These are phyloP conservation scores for Aaosphaeria arxii DNA, from an alignment of 2,329 filamentous ascomycete species.

Conservation along the genomic window DNA sequence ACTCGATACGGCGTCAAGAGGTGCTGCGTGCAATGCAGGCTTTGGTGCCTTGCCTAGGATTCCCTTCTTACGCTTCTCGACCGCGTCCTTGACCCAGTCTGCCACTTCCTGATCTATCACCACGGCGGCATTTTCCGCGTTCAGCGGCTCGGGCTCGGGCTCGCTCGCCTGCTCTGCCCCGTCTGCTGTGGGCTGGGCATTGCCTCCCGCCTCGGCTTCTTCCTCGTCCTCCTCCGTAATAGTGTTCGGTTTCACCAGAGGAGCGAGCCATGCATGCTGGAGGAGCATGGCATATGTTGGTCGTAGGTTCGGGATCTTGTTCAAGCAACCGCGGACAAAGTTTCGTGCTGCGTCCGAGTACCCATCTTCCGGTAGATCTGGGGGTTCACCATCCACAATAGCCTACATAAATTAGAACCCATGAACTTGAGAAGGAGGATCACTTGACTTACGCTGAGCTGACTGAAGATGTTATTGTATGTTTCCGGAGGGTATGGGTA, in stretches of 20 bases:
- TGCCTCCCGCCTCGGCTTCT: slow-evolving; percentile 40
- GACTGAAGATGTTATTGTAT: slow-evolving; percentile 97
- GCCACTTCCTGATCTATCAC: slow-evolving; percentile 79
- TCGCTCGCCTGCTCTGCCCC: slow-evolving; percentile 27
- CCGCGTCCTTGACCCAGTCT: slow-evolving; percentile 72
- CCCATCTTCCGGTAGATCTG: slow-evolving; percentile 72
- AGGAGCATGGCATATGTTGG: slow-evolving; percentile 91
- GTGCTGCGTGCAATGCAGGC: slow-evolving; percentile 84
- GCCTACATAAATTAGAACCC: slow-evolving; percentile 56
- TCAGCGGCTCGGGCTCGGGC: slow-evolving; percentile 21
- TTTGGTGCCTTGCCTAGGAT: slow-evolving; percentile 54
- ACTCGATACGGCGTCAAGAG: slow-evolving; percentile 66
- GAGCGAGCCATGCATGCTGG: slow-evolving; percentile 81
- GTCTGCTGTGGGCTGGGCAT: slow-evolving; percentile 32
- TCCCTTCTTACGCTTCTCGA: slow-evolving; percentile 65
- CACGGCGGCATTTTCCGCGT: background rate
- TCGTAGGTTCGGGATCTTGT: slow-evolving; percentile 88
- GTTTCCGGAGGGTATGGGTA: slow-evolving; percentile 98
- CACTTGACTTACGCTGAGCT: slow-evolving; percentile 73
- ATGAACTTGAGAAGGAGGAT: slow-evolving; percentile 1
- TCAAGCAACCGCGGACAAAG: slow-evolving; percentile 85
- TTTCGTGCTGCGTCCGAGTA: slow-evolving; percentile 79
- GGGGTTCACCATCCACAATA: slow-evolving; percentile 96
- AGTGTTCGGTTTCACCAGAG: slow-evolving; percentile 71
- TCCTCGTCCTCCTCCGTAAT: slow-evolving; percentile 70